phyloP scores from a whole-genome alignment of 805 yeast genomes.

The Yarrowia sp. region DNA sequence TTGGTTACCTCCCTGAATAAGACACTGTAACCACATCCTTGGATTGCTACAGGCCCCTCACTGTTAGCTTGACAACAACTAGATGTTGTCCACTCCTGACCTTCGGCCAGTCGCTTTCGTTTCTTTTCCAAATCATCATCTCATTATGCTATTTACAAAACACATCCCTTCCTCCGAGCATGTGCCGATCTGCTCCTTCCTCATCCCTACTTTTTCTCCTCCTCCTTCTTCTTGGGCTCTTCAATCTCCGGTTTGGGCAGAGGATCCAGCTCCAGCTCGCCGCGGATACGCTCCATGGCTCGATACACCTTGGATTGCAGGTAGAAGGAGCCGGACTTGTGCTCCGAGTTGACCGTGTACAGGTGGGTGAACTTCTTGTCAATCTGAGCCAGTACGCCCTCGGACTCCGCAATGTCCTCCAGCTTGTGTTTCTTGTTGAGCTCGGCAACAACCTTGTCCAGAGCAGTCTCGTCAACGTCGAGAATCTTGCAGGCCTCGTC shows the following conservation, averaged over 20 bases:
- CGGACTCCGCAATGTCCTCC: constrained; percentile 33
- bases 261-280: constrained; percentile 62
- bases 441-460: constrained; percentile 42
- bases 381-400: constrained; percentile 55
- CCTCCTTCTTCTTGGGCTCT: constrained; percentile 37
- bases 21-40: too few species aligned
- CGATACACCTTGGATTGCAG: constrained; percentile 90
- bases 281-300: constrained; percentile 89
- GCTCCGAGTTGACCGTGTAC: constrained; percentile 88
- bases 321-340: constrained; percentile 95
- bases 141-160: constrained; percentile 38
- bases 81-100: not conserved
- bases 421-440: constrained; percentile 33
- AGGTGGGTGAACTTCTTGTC: constrained; percentile 80
- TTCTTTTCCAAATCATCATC: constrained; percentile 2
- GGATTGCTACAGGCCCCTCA: too few species aligned
- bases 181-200: constrained; percentile 2
- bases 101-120: not conserved
- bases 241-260: constrained; percentile 38
- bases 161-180: not conserved
- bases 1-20: too few species aligned
- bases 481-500: constrained; percentile 93
- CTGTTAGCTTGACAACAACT: too few species aligned
- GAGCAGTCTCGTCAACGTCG: constrained; percentile 68
- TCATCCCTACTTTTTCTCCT: constrained; percentile 23